These are phyloP conservation scores for Drechslerella dactyloides DNA, from an alignment of 2,329 filamentous ascomycete genomes.

Conservation along the genomic window DNA sequence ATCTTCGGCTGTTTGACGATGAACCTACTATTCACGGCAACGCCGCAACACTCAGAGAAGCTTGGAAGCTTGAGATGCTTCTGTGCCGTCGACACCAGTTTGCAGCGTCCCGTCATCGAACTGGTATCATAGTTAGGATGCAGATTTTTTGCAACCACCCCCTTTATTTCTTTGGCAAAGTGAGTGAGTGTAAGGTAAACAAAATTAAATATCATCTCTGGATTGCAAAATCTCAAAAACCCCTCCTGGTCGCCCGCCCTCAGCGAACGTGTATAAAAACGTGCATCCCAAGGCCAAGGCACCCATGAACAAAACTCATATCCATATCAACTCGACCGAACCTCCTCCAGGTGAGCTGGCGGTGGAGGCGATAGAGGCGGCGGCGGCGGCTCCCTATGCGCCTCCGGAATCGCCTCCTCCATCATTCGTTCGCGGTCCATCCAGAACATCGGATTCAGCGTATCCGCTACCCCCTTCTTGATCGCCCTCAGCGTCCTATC, in stretches of 20 bases:
- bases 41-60: background rate
- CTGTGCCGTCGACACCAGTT: too few relatives aligned
- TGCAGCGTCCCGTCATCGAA: too few relatives aligned
- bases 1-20: background rate
- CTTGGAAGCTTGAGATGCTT: too few relatives aligned
- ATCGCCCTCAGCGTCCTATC: conserved; percentile 19
- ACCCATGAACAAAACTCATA: background rate
- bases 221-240: too few relatives aligned
- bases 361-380: background rate
- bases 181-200: too few relatives aligned
- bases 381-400: conserved; percentile 10
- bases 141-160: too few relatives aligned
- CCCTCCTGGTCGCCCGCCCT: too few relatives aligned
- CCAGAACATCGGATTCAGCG: conserved; percentile 34
- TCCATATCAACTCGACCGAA: background rate
- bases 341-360: background rate
- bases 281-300: too few relatives aligned
- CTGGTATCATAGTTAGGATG: too few relatives aligned
- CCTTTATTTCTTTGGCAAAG: too few relatives aligned
- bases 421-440: conserved; percentile 35
- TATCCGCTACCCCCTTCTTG: conserved; percentile 21
- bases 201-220: too few relatives aligned
- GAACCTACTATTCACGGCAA: background rate
- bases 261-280: too few relatives aligned
- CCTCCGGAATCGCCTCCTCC: conserved; percentile 41